Base-by-base conservation (phyloP, 371 early-diverging fungal genomes). In the Rhizomucor miehei region DNA sequence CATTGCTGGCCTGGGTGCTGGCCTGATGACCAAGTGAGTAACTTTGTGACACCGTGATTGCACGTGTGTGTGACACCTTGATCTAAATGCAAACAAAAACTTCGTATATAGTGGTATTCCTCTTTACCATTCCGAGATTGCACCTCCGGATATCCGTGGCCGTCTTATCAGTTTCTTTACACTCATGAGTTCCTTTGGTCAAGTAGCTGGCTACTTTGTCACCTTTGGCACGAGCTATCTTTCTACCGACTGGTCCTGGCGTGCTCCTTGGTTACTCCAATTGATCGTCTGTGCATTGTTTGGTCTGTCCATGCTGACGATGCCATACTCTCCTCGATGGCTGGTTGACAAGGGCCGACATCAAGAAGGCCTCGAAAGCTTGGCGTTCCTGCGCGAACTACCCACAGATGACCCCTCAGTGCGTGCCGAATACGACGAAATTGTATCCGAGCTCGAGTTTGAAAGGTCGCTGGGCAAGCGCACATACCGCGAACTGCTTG, bases 111-210 rank as follows among this genome's bases (percentile, higher is more conserved):
- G 50, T 37, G 50, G 35, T 17, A 50, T 50, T 21, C 59, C 49
- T 9, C 25, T 48, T 35, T 57, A 76, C 38, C 76, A 72, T 41
- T 68, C 71, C 37, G 76, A 72, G 45, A 76, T 95, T n/a, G 88
- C 96, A 14, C 89, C 95, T 24, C 77, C 89, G 21, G 77, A 84
- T 43, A 74, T 78, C 35, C 79, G 79, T 60, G 79, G 79, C 34
- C 63, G 79, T 21, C 47, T 78, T 19, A 75, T 78, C 37, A 67
- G 66, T 43, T 52, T 78, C 14, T 75, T 69, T 40, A 71, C 68
- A 19, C 49, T 71, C 19, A 73, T 67, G 60, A 41, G 63, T 19
- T 57, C 65, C 11, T 49, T 73, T 41, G 79, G 79, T 23, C 67
- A 68, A 19, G 71, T 75, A 23, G 62, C 58, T 1, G 79, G 73